These are phyloP conservation scores for Chlorociboria aeruginascens DNA, from an alignment of 495 filamentous ascomycete genomes.

Conservation along the genomic window DNA sequence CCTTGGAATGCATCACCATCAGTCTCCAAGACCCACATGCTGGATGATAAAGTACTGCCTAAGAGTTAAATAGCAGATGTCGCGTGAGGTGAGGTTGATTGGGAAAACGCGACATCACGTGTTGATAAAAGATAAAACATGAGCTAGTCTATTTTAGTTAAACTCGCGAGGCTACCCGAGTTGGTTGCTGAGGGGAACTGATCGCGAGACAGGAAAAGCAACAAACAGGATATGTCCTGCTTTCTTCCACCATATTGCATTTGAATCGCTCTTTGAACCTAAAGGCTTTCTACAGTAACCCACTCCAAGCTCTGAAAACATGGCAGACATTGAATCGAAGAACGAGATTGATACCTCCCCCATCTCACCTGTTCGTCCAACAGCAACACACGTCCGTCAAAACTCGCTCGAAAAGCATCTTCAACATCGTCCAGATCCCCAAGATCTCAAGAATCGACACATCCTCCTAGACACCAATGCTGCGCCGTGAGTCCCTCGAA, in stretches of 20 bases:
- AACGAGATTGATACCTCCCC: conserved; percentile 23
- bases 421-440: conserved; percentile 60
- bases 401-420: conserved; percentile 85
- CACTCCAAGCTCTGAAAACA: background rate
- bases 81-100: background rate
- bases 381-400: conserved; percentile 44
- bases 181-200: too few relatives aligned
- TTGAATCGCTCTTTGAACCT: too few relatives aligned
- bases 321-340: background rate
- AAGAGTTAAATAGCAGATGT: background rate
- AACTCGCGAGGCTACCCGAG: too few relatives aligned
- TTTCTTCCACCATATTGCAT: too few relatives aligned
- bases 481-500: conserved; percentile 42
- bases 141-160: background rate
- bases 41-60: background rate
- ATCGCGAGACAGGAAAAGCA: too few relatives aligned
- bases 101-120: background rate
- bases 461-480: conserved; percentile 62
- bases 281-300: too few relatives aligned
- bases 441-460: conserved; percentile 68
- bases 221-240: too few relatives aligned
- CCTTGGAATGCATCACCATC: conserved; percentile 40
- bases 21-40: conserved; percentile 50
- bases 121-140: background rate
- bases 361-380: conserved; percentile 48